These are phyloP conservation scores for Tricholoma flavovirens DNA, from an alignment of 768 basidiomycete genomes.

Conservation along the genomic window DNA sequence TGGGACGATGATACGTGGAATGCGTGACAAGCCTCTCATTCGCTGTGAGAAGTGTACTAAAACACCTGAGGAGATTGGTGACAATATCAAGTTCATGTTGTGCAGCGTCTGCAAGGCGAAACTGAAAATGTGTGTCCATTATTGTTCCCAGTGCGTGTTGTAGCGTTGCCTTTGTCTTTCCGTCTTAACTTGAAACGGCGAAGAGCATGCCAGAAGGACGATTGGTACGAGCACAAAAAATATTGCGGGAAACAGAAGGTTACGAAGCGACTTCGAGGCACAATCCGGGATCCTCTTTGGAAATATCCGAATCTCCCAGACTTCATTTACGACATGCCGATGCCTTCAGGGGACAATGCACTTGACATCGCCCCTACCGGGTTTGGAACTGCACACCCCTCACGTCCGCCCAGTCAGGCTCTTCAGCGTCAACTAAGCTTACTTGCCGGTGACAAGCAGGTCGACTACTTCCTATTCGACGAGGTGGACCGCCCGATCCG, in stretches of 20 bases:
- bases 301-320: no score
- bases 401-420: no score
- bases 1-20: neutral
- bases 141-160: constrained; percentile 14
- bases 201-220: constrained; percentile 7
- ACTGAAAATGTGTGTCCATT: constrained; percentile 13
- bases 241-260: neutral
- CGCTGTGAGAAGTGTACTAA: constrained; percentile 17
- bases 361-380: no score
- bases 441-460: no score
- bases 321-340: no score
- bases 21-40: constrained; percentile 12
- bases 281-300: no score
- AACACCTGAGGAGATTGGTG: constrained; percentile 13
- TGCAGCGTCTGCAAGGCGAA: constrained; percentile 17
- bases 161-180: neutral
- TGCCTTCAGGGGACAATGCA: no score
- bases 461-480: neutral
- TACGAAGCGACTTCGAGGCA: no score
- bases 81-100: constrained; percentile 14
- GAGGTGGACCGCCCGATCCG: no score
- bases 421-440: no score
- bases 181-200: neutral
- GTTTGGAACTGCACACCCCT: no score
- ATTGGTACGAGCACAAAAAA: no score